Base-by-base conservation (phyloP, 139 green algal species). In the Marvania coccoides region DNA sequence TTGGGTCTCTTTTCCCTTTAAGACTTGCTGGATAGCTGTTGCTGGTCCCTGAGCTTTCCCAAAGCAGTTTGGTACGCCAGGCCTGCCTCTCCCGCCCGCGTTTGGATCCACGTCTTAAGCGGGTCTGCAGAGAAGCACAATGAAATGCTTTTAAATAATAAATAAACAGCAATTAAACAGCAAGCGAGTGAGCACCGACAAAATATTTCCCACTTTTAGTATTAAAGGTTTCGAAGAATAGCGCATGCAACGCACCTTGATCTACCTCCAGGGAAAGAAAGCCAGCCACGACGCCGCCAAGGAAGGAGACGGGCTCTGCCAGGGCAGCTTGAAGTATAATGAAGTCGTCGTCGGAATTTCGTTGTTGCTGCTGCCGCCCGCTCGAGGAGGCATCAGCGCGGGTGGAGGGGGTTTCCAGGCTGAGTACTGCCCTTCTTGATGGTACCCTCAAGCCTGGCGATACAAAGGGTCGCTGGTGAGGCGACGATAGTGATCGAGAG, bases 31-130 rank as follows among this genome's bases (percentile, higher is more conserved):
- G n/a, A n/a, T n/a, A n/a, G n/a, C 2, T 7, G 26, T 2, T 58
- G 34, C 47, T 72, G 42, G 2, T 29, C 15, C 14, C 58, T 42
- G 2, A 70, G 47, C n/a, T 46, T 12, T 38, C 55, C 29, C 30
- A 51, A n/a, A 5, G 57, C 31, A 2, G 37, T 26, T 13, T 57
- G 37, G 40, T 58, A 68, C 14, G 24, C 15, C 6, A 68, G 15
- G 0, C 65, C 65, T 1, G 55, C 51, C 14, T 74, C 59, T 8
- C 30, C 45, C 5, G 59, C 33, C 23, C 33, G 45, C 23, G 58
- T 48, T 23, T 75, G 4, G 14, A 75, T 51, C 69, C 69, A 75
- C 1, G 33, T 23, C 10, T 39, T 38, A 6, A 75, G 30, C 6
- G 69, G 60, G 26, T 75, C 60, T 67, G 61, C 23, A 37, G 23